Evolutionary conservation across 805 yeast species (phyloP).

Genomic region (Wickerhamiella brachini): DNA sequence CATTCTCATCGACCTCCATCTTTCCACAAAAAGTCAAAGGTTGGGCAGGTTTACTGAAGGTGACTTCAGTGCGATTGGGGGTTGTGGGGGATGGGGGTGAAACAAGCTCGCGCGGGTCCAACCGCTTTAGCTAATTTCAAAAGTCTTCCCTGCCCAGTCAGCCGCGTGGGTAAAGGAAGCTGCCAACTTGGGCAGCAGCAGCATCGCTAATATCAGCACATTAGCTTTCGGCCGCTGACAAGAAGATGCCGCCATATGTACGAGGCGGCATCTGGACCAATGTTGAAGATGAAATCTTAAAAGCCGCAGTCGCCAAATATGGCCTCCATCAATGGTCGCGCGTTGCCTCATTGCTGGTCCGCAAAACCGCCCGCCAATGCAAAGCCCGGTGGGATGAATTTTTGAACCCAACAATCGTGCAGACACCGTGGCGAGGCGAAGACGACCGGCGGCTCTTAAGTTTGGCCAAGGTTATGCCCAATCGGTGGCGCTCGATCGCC

Average conservation of each 20-base stretch:
- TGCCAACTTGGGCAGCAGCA: not conserved
- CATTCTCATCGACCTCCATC: not conserved
- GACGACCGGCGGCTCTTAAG: constrained; percentile 64
- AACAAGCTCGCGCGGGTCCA: not conserved
- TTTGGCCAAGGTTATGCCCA: constrained; percentile 61
- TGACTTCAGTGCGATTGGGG: not conserved
- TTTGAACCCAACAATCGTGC: constrained; percentile 59
- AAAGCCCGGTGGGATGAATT: constrained; percentile 88
- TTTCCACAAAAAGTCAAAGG: not conserved
- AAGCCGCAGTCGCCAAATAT: constrained; percentile 84
- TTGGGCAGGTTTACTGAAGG: too few species aligned
- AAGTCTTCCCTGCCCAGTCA: not conserved
- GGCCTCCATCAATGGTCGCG: constrained; percentile 93
- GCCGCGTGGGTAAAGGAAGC: not conserved
- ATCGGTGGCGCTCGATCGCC: constrained; percentile 92
- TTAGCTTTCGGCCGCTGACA: not conserved
- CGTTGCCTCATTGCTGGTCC: constrained; percentile 70
- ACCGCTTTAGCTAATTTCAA: not conserved
- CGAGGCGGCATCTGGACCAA: constrained; percentile 90
- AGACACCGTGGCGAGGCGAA: constrained; percentile 52
- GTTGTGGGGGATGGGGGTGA: not conserved
- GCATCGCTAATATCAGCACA: not conserved
- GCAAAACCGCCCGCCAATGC: constrained; percentile 83
- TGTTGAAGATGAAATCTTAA: constrained; percentile 67
- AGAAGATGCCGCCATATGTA: constrained; percentile 39